A percentile compares a stretch with the other conserved stretches of the same genome.
Evolutionary conservation across 805 yeast genomes (phyloP).

Genomic region (Metschnikowia lachancei): DNA sequence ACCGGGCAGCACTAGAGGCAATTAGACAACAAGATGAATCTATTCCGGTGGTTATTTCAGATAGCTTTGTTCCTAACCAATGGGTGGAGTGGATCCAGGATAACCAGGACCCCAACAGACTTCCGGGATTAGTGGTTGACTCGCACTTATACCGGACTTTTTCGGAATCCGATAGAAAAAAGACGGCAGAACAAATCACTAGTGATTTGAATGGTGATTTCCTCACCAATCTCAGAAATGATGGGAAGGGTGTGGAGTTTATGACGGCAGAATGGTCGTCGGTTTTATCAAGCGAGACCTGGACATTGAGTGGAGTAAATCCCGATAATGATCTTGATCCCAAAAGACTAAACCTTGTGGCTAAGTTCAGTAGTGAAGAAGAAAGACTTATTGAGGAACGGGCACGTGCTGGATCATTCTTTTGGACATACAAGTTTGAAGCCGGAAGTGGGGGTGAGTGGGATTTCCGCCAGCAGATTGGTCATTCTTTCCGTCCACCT

Average conservation of each 20-base stretch:
- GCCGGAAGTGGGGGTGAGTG: conserved; percentile 95
- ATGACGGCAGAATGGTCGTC: conserved; percentile 90
- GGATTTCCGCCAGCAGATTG: conserved; percentile 81
- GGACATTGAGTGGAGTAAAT: conserved; percentile 50
- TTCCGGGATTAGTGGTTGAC: conserved; percentile 69
- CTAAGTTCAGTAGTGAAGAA: conserved; percentile 58
- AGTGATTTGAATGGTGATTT: conserved; percentile 50
- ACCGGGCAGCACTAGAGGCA: conserved; percentile 57
- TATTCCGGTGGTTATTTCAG: conserved; percentile 78
- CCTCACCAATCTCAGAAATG: conserved; percentile 45
- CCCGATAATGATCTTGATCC: conserved; percentile 23
- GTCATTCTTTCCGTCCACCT: conserved; percentile 31
- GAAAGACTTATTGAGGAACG: conserved; percentile 44
- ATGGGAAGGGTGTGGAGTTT: conserved; percentile 55
- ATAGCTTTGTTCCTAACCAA: conserved; percentile 88
- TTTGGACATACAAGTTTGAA: conserved; percentile 89
- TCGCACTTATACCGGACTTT: conserved; percentile 85
- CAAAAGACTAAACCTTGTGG: conserved; percentile 51
- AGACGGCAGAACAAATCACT: conserved; percentile 62
- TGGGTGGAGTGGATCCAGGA: conserved; percentile 66
- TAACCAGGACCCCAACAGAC: conserved; percentile 28
- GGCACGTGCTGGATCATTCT: conserved; percentile 64
- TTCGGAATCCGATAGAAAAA: conserved; percentile 64
- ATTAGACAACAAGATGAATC: conserved; percentile 54
- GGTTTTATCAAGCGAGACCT: conserved; percentile 72